These are phyloP conservation scores for Moniliophthora roreri DNA, from an alignment of 1,284 basidiomycete species.

Conservation along the genomic window DNA sequence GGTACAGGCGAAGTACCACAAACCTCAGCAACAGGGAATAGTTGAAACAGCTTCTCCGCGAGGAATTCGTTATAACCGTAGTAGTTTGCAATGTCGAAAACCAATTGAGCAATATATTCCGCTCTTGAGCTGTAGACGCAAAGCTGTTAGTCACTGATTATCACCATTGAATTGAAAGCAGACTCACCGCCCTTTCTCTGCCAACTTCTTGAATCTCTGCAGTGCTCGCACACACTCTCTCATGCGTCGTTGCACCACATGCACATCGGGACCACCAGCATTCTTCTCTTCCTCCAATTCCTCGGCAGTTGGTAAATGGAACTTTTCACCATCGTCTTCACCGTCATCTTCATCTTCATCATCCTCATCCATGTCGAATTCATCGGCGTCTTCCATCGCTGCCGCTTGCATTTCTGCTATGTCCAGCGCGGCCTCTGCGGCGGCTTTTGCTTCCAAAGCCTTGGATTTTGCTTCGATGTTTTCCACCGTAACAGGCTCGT, in stretches of 20 bases:
- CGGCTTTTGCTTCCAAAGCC: constrained; percentile 65
- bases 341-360: constrained; percentile 62
- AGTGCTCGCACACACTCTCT: constrained; percentile 85
- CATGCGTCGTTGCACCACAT: constrained; percentile 87
- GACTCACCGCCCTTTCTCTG: constrained; percentile 70
- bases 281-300: constrained; percentile 82
- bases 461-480: constrained; percentile 79
- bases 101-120: constrained; percentile 89
- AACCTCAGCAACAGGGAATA: constrained; percentile 93
- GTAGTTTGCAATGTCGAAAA: constrained; percentile 89
- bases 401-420: constrained; percentile 65
- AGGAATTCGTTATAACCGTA: constrained; percentile 99
- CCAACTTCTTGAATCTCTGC: constrained; percentile 70
- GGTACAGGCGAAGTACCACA: not conserved
- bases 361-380: constrained; percentile 41
- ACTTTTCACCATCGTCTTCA: constrained; percentile 57
- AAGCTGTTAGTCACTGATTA: constrained; percentile 16
- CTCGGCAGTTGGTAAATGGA: constrained; percentile 78
- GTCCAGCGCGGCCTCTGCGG: constrained; percentile 69
- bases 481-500: constrained; percentile 63
- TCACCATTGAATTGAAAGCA: not conserved
- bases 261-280: constrained; percentile 73
- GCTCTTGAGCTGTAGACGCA: constrained; percentile 64
- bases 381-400: constrained; percentile 41
- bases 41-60: constrained; percentile 90